phyloP scores from a whole-genome alignment of 441 rosid genomes.

The Erodium trifolium region DNA sequence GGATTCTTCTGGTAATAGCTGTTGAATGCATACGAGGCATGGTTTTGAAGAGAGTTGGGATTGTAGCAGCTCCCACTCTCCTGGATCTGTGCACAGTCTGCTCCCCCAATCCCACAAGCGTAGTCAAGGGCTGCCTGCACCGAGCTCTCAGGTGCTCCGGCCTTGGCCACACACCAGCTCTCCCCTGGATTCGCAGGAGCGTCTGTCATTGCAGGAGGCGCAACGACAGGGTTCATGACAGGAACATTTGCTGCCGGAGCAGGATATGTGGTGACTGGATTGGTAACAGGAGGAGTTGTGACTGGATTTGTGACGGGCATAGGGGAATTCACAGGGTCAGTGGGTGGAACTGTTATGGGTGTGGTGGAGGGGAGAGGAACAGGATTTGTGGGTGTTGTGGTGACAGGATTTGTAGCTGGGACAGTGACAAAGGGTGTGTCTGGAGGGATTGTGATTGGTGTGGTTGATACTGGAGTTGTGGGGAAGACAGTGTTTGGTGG shows the following conservation, averaged over 20 bases:
- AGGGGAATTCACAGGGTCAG: slow-evolving; percentile 24
- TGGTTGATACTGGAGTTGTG: slow-evolving; percentile 35
- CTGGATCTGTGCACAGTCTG: slow-evolving; percentile 83
- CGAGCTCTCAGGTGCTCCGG: slow-evolving; percentile 42
- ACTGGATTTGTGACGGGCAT: slow-evolving; percentile 20
- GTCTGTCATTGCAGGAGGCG: slow-evolving; percentile 18
- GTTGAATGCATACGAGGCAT: slow-evolving; percentile 89
- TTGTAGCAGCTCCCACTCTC: slow-evolving; percentile 75
- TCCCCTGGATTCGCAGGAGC: slow-evolving; percentile 20
- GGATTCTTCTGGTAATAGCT: slow-evolving; percentile 89
- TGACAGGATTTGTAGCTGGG: background rate
- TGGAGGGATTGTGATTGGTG: slow-evolving; percentile 28
- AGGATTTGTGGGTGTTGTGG: too few species aligned
- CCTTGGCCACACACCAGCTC: slow-evolving; percentile 80
- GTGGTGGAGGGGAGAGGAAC: slow-evolving; percentile 28
- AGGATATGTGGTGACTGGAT: slow-evolving; percentile 36
- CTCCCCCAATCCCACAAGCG: slow-evolving; percentile 88
- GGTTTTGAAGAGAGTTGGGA: slow-evolving; percentile 61
- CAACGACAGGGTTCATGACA: too few species aligned
- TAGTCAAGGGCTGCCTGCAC: slow-evolving; percentile 80
- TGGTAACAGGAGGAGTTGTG: slow-evolving; percentile 48
- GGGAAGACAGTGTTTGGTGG: slow-evolving; percentile 37
- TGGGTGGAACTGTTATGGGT: slow-evolving; percentile 23
- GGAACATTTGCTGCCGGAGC: slow-evolving; percentile 21
- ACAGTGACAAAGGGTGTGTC: slow-evolving; percentile 40